Evolutionary conservation across 306 rosid species (phyloP).

Genomic region (Boehmeria nivea): DNA sequence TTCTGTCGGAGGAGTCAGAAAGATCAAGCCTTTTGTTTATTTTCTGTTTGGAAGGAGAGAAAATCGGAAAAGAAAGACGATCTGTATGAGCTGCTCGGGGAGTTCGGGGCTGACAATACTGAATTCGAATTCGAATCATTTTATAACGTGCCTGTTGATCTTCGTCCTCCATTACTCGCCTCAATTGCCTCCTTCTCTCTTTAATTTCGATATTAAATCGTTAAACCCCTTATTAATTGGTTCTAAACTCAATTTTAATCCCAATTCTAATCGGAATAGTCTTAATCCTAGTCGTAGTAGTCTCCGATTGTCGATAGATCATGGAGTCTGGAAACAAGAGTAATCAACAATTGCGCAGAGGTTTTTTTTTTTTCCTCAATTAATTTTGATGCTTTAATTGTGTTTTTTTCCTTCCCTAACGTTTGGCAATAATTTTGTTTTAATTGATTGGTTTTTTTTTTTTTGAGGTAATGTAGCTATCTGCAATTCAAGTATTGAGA

Average conservation of each 20-base stretch:
- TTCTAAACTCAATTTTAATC: constrained; percentile 17
- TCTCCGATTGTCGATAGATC: constrained; percentile 15
- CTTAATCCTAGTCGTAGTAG: constrained; percentile 11
- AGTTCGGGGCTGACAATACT: constrained; percentile 57
- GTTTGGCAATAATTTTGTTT: neutral
- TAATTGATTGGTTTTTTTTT: neutral
- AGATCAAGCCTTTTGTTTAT: neutral
- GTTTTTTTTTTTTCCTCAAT: constrained; percentile 21
- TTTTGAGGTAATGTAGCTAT: constrained; percentile 32
- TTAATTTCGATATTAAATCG: constrained; percentile 37
- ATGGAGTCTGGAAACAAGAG: constrained; percentile 72
- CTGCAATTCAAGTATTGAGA: constrained; percentile 39
- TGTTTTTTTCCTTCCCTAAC: neutral
- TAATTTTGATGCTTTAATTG: neutral
- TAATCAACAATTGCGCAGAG: constrained; percentile 76
- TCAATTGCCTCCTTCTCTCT: constrained; percentile 44
- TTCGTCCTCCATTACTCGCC: constrained; percentile 78
- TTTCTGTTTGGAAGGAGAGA: neutral
- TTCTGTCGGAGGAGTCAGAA: neutral
- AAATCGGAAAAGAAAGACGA: constrained; percentile 29
- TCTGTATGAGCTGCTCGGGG: constrained; percentile 97
- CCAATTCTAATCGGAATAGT: constrained; percentile 5
- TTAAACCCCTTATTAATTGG: constrained; percentile 27
- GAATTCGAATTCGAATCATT: constrained; percentile 70
- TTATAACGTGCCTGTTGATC: constrained; percentile 65